These are phyloP conservation scores for Neofusicoccum parvum DNA, from an alignment of 2,329 filamentous ascomycete genomes.

Conservation along the genomic window DNA sequence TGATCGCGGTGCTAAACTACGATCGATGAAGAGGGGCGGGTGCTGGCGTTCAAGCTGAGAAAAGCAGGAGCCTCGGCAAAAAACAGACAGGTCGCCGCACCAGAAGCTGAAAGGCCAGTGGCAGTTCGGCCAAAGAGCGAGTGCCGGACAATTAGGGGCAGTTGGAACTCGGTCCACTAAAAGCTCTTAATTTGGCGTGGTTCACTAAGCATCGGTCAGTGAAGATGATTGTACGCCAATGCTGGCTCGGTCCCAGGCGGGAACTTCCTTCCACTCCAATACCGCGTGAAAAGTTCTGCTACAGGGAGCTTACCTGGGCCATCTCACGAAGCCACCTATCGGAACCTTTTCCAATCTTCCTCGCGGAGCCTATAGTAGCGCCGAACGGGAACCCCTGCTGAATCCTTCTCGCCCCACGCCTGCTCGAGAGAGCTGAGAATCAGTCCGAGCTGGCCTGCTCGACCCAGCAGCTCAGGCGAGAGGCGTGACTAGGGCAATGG, in stretches of 20 bases:
- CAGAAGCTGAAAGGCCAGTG: neutral
- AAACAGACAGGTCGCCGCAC: no score
- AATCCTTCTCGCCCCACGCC: neutral
- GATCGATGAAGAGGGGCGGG: no score
- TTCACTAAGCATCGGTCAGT: neutral
- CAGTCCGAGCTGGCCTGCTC: neutral
- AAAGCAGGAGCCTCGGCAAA: no score
- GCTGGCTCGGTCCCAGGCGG: slow-evolving; percentile 5
- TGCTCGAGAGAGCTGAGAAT: neutral
- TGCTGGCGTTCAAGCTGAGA: no score
- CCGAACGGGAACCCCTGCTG: neutral
- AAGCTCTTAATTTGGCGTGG: neutral
- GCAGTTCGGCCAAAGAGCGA: neutral
- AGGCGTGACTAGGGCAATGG: neutral
- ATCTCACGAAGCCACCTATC: neutral
- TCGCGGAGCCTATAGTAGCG: neutral
- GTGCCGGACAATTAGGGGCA: no score
- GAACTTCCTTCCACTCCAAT: neutral
- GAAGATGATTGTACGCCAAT: neutral
- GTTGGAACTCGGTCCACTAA: no score
- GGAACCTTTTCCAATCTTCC: neutral
- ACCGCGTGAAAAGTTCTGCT: neutral
- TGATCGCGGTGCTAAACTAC: no score
- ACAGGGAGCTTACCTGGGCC: neutral
- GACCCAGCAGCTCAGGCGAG: neutral